Evolutionary conservation across 2,329 filamentous ascomycete species (phyloP), one percentile per base, ranked within the genome.

Genomic region (Curvularia spicifera): DNA sequence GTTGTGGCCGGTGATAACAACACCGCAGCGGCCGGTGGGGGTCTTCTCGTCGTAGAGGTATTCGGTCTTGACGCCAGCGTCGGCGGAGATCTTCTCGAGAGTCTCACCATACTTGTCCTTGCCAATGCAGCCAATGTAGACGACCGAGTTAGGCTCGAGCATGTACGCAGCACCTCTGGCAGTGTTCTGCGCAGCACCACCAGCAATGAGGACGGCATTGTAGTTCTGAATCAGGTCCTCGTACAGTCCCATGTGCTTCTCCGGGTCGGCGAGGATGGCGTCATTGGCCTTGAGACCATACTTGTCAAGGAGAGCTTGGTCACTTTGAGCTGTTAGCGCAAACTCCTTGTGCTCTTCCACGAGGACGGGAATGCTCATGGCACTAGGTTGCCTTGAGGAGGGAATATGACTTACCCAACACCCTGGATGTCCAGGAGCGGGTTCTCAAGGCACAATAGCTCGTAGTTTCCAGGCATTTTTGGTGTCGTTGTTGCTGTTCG

Each of bases 371-470:
- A 39, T 51, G 49, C 13, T 42, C 29, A 18, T 15, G 24, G 18
- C 5, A 22, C 9, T 20, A 39, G 40, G 33, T 31, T 15, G 35
- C 12, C 15, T 20, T 13, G 22, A 10, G 35, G 31, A 31, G 8
- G 26, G 53, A 53, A 48, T 12, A 10, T 8, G 35, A 77, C 82
- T 64, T 80, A 88, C 87, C 85, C 87, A 71, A 84, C 79, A 71
- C 90, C 95, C 82, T 97, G 94, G 78, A 99, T 99, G 78, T 99
- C 94, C 73, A 99, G 90, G 72, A 99, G 89, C 79, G 95, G 95
- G 81, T 99, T 99, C 89, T 97, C 95, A 73, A 99, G 82, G 81
- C 90, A 95, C 75, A 98, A 85, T 73, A 99, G 90, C 79, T 91
- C 85, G 83, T 90, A 98, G 80, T 93, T 89, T 81, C 93, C 90